Conservation (phyloP, 306 rosid genomes). For the Gastrolobium bilobum region DNA sequence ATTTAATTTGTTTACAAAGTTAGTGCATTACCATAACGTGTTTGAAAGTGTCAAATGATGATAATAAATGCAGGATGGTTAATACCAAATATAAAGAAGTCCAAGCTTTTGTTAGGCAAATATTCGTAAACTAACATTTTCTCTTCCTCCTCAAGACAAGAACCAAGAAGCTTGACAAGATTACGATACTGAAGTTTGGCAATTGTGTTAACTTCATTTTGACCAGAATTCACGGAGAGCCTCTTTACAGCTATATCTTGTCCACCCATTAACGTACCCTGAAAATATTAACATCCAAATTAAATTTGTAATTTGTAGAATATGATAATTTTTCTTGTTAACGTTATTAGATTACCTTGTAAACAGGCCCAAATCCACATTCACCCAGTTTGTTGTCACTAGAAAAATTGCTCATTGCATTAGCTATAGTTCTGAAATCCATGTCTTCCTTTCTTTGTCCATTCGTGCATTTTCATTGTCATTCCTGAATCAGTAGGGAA, state of each 20-base stretch:
- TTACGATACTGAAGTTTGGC: constrained; percentile 66
- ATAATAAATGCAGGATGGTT: background rate
- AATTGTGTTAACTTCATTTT: constrained; percentile 59
- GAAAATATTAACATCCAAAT: background rate
- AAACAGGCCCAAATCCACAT: constrained; percentile 62
- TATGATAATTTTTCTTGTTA: background rate
- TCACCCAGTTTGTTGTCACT: constrained; percentile 51
- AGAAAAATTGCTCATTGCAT: constrained; percentile 55
- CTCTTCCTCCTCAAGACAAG: constrained; percentile 58
- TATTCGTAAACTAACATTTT: constrained; percentile 64
- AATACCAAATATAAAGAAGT: constrained; percentile 52
- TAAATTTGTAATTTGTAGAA: background rate
- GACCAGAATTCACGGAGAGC: constrained; percentile 62
- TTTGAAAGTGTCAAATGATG: background rate
- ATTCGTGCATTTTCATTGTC: background rate
- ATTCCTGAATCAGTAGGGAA: background rate
- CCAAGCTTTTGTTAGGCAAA: constrained; percentile 63
- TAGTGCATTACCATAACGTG: constrained; percentile 5
- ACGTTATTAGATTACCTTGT: constrained; percentile 46
- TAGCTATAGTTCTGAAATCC: constrained; percentile 42
- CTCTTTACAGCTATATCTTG: constrained; percentile 72
- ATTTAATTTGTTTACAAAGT: background rate
- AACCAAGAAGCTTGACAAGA: constrained; percentile 70
- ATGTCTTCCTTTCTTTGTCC: constrained; percentile 32
- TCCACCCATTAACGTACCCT: constrained; percentile 58